Percentiles rank a stretch among this genome's conserved stretches.
Conservation (phyloP, 345 rosid genomes). For the Aquilaria yunnanensis region DNA sequence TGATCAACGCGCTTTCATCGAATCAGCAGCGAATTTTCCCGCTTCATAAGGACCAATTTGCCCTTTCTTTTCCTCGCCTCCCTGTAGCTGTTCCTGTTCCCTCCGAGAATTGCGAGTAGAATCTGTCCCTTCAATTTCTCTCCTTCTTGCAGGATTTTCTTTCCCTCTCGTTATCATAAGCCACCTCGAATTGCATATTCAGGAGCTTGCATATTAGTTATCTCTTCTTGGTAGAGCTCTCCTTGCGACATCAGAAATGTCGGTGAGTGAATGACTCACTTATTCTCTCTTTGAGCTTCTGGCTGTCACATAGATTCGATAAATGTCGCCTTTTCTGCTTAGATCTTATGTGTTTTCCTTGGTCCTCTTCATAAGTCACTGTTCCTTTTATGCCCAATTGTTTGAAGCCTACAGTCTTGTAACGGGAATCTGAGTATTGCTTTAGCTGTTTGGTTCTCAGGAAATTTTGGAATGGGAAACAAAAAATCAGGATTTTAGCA, state of each 20-base stretch:
- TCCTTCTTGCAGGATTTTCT: background rate
- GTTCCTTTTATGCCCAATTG: too few relatives aligned
- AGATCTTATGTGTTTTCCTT: background rate
- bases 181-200: too few relatives aligned
- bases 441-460: conserved; percentile 9
- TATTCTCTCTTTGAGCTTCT: background rate
- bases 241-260: conserved; percentile 3
- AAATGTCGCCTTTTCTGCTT: conserved; percentile 3
- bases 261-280: conserved; percentile 5
- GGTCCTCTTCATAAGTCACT: background rate
- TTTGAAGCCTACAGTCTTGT: background rate
- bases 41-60: background rate
- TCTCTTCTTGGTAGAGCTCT: too few relatives aligned
- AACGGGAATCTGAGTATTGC: conserved; percentile 3
- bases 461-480: conserved; percentile 6
- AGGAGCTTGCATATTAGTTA: too few relatives aligned
- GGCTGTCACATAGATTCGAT: background rate
- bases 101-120: background rate
- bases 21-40: background rate
- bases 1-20: conserved; percentile 1
- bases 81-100: background rate
- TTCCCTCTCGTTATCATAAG: background rate
- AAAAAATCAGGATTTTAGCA: background rate
- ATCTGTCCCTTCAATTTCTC: background rate
- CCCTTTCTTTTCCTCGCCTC: background rate